Evolutionary conservation across 176 grass and related monocot species (phyloP).

Genomic region (Oryza nivara): DNA sequence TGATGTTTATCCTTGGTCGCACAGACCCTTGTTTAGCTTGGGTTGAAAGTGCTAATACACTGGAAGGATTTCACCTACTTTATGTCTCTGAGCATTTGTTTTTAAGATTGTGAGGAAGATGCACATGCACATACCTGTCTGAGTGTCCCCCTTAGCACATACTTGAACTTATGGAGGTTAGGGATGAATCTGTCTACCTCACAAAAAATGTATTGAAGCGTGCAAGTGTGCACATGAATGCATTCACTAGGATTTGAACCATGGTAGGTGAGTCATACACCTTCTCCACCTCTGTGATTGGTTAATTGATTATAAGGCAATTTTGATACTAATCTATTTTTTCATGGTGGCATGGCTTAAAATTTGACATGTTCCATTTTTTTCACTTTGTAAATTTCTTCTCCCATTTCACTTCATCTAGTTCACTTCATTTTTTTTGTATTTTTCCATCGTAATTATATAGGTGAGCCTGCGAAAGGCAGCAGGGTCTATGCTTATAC

Average conservation of each 20-base stretch:
- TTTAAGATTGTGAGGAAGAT: no score
- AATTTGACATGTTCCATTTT: background rate
- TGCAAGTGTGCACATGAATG: background rate
- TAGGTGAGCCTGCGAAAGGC: constrained; percentile 30
- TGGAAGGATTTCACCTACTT: no score
- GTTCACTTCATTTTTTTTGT: background rate
- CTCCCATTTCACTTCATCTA: constrained; percentile 16
- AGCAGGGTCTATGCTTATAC: constrained; percentile 36
- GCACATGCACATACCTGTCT: background rate
- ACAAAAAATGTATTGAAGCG: no score
- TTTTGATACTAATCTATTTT: background rate
- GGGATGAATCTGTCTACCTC: background rate
- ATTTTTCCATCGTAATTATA: constrained; percentile 9
- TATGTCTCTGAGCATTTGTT: no score
- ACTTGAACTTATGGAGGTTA: background rate
- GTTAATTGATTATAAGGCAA: background rate
- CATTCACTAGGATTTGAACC: background rate
- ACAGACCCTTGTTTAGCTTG: no score
- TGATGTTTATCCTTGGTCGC: no score
- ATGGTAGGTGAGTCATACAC: background rate
- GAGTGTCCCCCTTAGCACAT: background rate
- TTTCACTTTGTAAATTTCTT: background rate
- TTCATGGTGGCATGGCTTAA: background rate
- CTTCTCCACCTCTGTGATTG: background rate
- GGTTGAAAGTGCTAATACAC: no score